phyloP scores from a whole-genome alignment of 1,284 basidiomycete species.

The Kalmanozyma brasiliensis region DNA sequence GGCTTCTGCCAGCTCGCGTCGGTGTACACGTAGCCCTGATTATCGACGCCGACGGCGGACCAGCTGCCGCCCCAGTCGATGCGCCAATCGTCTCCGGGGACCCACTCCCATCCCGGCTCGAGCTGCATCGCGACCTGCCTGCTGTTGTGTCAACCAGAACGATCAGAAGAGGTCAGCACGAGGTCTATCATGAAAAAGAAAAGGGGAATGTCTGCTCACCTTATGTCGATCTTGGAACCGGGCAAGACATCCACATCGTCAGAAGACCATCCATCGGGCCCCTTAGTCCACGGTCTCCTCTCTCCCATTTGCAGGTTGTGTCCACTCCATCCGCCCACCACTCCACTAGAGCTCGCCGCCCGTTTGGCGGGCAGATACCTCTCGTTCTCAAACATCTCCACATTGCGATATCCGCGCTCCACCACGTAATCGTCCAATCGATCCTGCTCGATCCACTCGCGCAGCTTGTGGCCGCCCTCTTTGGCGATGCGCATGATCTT shows the following conservation, averaged over 20 bases:
- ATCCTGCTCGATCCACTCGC: slow-evolving; percentile 63
- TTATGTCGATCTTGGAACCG: slow-evolving; percentile 49
- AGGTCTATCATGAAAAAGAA: neutral
- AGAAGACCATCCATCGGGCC: slow-evolving; percentile 59
- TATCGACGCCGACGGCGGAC: slow-evolving; percentile 63
- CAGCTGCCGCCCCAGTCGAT: slow-evolving; percentile 66
- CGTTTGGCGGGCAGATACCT: slow-evolving; percentile 31
- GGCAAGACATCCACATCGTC: slow-evolving; percentile 50
- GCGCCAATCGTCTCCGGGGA: slow-evolving; percentile 65
- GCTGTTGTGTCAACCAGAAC: slow-evolving; percentile 19
- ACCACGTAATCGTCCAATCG: slow-evolving; percentile 61
- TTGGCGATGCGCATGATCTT: slow-evolving; percentile 41
- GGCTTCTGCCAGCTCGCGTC: slow-evolving; percentile 64
- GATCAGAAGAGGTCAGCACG: slow-evolving; percentile 30
- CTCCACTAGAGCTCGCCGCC: slow-evolving; percentile 26
- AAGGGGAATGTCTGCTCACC: slow-evolving; percentile 24
- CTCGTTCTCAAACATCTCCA: slow-evolving; percentile 66
- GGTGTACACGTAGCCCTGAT: slow-evolving; percentile 65
- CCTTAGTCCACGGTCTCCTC: slow-evolving; percentile 61
- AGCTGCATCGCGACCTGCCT: slow-evolving; percentile 60
- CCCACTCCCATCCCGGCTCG: slow-evolving; percentile 63
- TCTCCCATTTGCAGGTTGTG: slow-evolving; percentile 51
- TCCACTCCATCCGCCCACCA: slow-evolving; percentile 48
- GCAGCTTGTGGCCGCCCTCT: slow-evolving; percentile 41
- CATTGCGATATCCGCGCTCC: slow-evolving; percentile 62